Evolutionary conservation across 2,329 filamentous ascomycete species (phyloP), one percentile per base, ranked within the genome.

Genomic region (Pseudogymnoascus destructans): DNA sequence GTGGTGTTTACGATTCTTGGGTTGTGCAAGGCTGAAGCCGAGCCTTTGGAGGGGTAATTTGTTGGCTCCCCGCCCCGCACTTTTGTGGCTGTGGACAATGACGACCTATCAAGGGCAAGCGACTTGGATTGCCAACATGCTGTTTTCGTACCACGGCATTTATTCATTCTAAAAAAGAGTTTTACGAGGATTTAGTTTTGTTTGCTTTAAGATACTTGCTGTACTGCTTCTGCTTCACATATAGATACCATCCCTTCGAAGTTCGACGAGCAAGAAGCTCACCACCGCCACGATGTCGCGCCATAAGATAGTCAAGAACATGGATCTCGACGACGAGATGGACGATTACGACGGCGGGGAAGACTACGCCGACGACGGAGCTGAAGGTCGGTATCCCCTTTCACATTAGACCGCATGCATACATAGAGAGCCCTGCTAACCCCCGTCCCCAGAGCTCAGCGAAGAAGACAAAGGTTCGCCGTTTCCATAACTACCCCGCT

Each of bases 311-410:
- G 61, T 73, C 49, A 71, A 70, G 61, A 72, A 70, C 57, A 60
- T 73, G 58, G 70, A 72, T 57, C 63, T 72, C 19, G 68, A 70
- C 35, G 75, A 78, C 62, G 79, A 81, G 62, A 61, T 77, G 11
- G 77, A 78, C 65, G 73, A 74, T 61, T 76, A 75, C 61, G 75
- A 79, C 57, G 76, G 77, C 27, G 73, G 74, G 9, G 71, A 72
- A 25, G 72, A 73, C 33, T 71, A 74, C 60, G 71, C 70, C 49
- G 69, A 71, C 58, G 67, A 71, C 57, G 73, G 73, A 52, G 73
- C 72, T 63, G 68, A 66, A 66, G 65, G 65, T 66, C 65, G 21
- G 54, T 2, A 7, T 9, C 5, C 57, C 19, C 25, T 1, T 30
- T 19, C 32, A 46, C 27, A 19, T 23, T 35, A 30, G 21, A 36